Conservation (phyloP, 805 yeast species). For the Lachancea meyersii region DNA sequence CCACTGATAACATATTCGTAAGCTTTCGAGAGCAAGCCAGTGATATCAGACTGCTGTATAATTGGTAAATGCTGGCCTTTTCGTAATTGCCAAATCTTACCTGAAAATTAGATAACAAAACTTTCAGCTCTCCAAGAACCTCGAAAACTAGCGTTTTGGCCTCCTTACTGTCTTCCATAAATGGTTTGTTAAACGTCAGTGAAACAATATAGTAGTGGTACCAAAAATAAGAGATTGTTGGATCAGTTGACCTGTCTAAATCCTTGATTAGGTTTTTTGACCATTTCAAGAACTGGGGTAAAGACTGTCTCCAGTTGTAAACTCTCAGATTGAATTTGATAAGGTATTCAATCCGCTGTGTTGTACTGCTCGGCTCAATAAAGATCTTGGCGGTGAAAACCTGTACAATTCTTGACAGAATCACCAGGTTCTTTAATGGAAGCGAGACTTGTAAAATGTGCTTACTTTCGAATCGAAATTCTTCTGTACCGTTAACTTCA, state of each 20-base stretch:
- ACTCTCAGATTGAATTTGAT: conserved; percentile 44
- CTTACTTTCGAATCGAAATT: conserved; percentile 39
- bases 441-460: conserved; percentile 30
- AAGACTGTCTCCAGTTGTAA: conserved; percentile 43
- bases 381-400: conserved; percentile 33
- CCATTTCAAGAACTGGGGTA: conserved; percentile 50
- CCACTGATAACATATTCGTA: conserved; percentile 13
- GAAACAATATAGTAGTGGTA: conserved; percentile 53
- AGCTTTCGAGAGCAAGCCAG: conserved; percentile 26
- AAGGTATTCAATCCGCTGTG: conserved; percentile 34
- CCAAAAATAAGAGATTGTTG: conserved; percentile 46
- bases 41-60: conserved; percentile 32
- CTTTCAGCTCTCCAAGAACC: conserved; percentile 26
- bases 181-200: conserved; percentile 56
- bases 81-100: conserved; percentile 19
- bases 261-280: conserved; percentile 35
- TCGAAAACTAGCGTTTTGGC: conserved; percentile 27
- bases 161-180: conserved; percentile 39
- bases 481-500: conserved; percentile 57
- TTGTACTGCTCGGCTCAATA: conserved; percentile 29
- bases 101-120: conserved; percentile 25
- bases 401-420: conserved; percentile 36
- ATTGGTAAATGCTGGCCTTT: conserved; percentile 28
- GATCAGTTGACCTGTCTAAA: conserved; percentile 43
- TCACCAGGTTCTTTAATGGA: conserved; percentile 39